Evolutionary conservation across 352 stramenopile species (phyloP).

Genomic region (Pythium phragmiticola): DNA sequence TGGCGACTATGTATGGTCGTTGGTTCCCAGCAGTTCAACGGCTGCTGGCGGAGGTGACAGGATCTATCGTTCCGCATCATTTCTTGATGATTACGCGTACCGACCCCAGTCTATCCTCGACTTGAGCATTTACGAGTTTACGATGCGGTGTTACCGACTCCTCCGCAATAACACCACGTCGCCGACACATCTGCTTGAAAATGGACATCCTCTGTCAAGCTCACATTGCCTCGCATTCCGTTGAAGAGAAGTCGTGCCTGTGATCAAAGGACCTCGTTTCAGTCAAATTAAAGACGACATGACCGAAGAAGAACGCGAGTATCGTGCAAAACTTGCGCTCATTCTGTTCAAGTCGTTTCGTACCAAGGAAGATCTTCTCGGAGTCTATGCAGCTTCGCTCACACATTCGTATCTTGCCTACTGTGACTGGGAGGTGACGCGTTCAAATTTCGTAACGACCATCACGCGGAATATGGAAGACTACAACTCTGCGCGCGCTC

Average conservation of each 20-base stretch:
- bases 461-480: slow-evolving; percentile 22
- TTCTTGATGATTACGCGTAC: slow-evolving; percentile 3
- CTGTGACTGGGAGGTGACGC: neutral
- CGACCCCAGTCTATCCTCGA: neutral
- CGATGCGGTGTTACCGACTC: slow-evolving; percentile 12
- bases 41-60: neutral
- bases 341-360: slow-evolving; percentile 25
- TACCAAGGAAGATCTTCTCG: neutral
- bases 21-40: neutral
- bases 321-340: slow-evolving; percentile 8
- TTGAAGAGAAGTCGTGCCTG: slow-evolving; percentile 1
- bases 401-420: slow-evolving; percentile 12
- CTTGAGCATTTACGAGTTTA: slow-evolving; percentile 6
- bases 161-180: neutral
- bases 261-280: slow-evolving; percentile 11
- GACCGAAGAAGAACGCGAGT: slow-evolving; percentile 3
- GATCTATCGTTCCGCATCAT: neutral
- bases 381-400: neutral
- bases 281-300: neutral
- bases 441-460: slow-evolving; percentile 4
- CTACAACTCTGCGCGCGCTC: slow-evolving; percentile 6
- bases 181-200: neutral
- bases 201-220: slow-evolving; percentile 1
- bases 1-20: neutral
- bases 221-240: slow-evolving; percentile 18